These are phyloP conservation scores for Cyclostephanos invisitatus DNA, from an alignment of 108 stramenopile genomes.

Conservation along the genomic window DNA sequence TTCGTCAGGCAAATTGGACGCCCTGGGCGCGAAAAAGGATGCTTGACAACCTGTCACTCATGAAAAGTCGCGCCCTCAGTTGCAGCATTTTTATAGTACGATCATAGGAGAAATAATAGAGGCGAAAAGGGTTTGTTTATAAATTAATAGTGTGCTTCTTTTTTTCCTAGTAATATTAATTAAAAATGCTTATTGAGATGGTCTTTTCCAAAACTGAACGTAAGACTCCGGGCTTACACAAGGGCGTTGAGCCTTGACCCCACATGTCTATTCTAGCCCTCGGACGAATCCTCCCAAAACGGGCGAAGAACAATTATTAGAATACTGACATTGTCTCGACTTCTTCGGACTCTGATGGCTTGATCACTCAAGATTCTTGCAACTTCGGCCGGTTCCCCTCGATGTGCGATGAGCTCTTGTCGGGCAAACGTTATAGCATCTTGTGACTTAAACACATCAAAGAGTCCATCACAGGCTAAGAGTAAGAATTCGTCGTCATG, in stretches of 20 bases:
- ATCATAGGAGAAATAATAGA: too few species aligned
- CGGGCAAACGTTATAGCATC: conserved; percentile 92
- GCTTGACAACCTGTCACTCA: not conserved
- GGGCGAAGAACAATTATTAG: conserved; percentile 89
- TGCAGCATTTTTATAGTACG: too few species aligned
- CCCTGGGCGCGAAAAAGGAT: conserved; percentile 10
- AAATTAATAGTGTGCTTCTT: too few species aligned
- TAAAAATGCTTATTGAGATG: too few species aligned
- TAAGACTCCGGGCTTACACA: too few species aligned
- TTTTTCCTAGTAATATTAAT: too few species aligned
- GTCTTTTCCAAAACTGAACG: too few species aligned
- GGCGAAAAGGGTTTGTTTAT: too few species aligned
- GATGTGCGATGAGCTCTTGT: conserved; percentile 82
- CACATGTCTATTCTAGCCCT: not conserved
- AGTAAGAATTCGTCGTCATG: conserved; percentile 94
- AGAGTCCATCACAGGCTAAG: conserved; percentile 97
- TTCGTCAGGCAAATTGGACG: conserved; percentile 11
- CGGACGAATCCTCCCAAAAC: conserved; percentile 77
- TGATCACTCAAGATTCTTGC: conserved; percentile 89
- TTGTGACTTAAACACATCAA: conserved; percentile 95
- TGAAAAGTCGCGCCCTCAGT: too few species aligned
- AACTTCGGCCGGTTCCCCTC: conserved; percentile 91
- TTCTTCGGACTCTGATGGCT: conserved; percentile 89
- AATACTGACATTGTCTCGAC: conserved; percentile 93
- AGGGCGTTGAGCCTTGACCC: not conserved